phyloP scores from a whole-genome alignment of 768 basidiomycete genomes.

The Stropharia rugosoannulata region DNA sequence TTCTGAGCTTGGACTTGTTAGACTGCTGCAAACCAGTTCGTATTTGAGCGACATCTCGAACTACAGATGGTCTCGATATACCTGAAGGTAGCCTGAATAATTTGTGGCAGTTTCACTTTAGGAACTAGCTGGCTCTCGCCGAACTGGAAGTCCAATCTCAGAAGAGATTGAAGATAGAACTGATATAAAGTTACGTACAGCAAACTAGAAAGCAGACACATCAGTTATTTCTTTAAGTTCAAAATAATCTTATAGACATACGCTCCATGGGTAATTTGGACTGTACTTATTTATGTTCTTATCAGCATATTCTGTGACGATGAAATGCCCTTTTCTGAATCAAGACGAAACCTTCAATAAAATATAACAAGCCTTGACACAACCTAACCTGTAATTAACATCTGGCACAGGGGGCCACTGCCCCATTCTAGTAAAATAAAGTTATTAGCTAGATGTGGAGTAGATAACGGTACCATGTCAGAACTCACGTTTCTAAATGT shows the following conservation, averaged over 20 bases:
- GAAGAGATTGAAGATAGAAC: slow-evolving; percentile 3
- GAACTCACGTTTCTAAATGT: slow-evolving; percentile 64
- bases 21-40: slow-evolving; percentile 47
- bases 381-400: slow-evolving; percentile 68
- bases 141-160: slow-evolving; percentile 46
- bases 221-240: slow-evolving; percentile 1
- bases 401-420: slow-evolving; percentile 81
- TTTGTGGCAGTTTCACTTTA: slow-evolving; percentile 66
- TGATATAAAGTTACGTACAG: slow-evolving; percentile 42
- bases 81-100: slow-evolving; percentile 76
- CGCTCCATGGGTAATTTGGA: slow-evolving; percentile 74
- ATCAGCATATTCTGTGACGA: slow-evolving; percentile 69
- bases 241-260: slow-evolving; percentile 32
- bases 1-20: slow-evolving; percentile 77
- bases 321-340: slow-evolving; percentile 66
- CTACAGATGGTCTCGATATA: slow-evolving; percentile 23
- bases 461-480: slow-evolving; percentile 3
- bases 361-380: background rate
- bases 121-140: slow-evolving; percentile 72
- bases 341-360: background rate
- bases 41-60: background rate
- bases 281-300: slow-evolving; percentile 60
- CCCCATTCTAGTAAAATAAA: slow-evolving; percentile 42
- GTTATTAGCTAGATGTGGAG: slow-evolving; percentile 3
- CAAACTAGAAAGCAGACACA: slow-evolving; percentile 45